Evolutionary conservation across 768 basidiomycete genomes (phyloP).

Genomic region (Leccinum rimulosum): DNA sequence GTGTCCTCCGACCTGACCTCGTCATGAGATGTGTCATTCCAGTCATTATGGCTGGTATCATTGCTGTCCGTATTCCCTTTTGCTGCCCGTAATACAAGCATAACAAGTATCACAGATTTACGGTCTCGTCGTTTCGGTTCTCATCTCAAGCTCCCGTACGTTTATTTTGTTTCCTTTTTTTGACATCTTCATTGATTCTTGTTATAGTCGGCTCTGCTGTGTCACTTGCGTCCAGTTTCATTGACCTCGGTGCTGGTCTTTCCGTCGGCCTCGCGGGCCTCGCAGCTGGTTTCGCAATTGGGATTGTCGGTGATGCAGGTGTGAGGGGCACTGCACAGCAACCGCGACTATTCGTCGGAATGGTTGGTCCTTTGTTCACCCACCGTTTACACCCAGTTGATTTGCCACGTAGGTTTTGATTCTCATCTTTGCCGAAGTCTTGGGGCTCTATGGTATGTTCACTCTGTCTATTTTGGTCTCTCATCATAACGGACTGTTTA

Average conservation of each 20-base stretch:
- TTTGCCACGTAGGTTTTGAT: constrained; percentile 71
- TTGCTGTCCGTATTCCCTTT: constrained; percentile 68
- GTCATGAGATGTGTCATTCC: constrained; percentile 99
- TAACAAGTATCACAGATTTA: constrained; percentile 63
- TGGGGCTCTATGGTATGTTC: constrained; percentile 80
- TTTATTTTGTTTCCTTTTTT: constrained; percentile 17
- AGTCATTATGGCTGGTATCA: constrained; percentile 99
- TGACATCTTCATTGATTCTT: background rate
- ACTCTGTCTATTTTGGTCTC: background rate
- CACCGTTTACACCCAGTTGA: constrained; percentile 2
- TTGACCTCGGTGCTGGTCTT: constrained; percentile 91
- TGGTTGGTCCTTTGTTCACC: constrained; percentile 49
- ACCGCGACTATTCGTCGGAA: constrained; percentile 89
- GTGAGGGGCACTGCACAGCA: constrained; percentile 98
- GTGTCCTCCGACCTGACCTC: constrained; percentile 90
- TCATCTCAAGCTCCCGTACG: constrained; percentile 86
- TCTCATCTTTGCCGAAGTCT: constrained; percentile 94
- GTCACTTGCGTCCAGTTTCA: constrained; percentile 91
- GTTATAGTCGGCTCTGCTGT: constrained; percentile 64
- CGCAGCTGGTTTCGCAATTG: constrained; percentile 95
- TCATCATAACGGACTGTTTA: constrained; percentile 16
- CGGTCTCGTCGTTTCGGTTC: constrained; percentile 97
- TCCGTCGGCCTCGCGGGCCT: constrained; percentile 93
- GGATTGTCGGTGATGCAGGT: constrained; percentile 98
- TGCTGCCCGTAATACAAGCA: background rate